Evolutionary conservation across 768 basidiomycete genomes (phyloP), one percentile per base, ranked within the genome.

Genomic region (Hericium rajendrae): DNA sequence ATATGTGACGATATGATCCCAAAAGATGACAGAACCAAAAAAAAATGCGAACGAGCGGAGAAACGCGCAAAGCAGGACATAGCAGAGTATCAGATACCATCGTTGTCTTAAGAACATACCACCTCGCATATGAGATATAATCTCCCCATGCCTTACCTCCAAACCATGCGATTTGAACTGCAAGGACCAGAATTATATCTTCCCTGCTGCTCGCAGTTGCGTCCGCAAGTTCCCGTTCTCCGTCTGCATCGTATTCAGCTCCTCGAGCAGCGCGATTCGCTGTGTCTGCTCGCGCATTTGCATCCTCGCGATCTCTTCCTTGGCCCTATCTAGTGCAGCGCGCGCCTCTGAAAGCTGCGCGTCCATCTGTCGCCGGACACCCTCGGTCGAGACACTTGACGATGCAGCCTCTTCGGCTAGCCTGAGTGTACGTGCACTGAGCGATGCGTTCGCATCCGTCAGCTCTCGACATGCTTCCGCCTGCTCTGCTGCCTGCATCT

Each of bases 231-330:
- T 81, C 41, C 73, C 76, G 65, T 93, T 92, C 72, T 92, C 89
- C 56, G 79, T 85, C 72, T 92, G 89, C 72, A 86, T 78, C 53
- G 79, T 76, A 68, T 91, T 93, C 64, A 95, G 77, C 73, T 95
- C 92, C 66, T 97, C 93, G 46, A 99, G 76, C 55, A 99, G 67
- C 37, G 86, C 85, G 56, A 91, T 83, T 61, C 86, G 77, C 72
- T 94, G 93, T 9, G 76, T 79, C 71, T 92, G 88, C 65, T 94
- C 91, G 15, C 83, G 81, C 62, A 72, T 76, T 43, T 76, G 77
- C 78, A 88, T 82, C 40, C 73, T 78, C 16, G 86, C 78, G 41
- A 91, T 70, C 67, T 94, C 88, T 26, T 81, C 84, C 65, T 80
- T 75, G 9, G 85, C 84, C 18, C 78, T 75, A 1, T 32, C 49